Evolutionary conservation across 2,329 filamentous ascomycete genomes (phyloP).

Genomic region (Pseudohalonectria lignicola): DNA sequence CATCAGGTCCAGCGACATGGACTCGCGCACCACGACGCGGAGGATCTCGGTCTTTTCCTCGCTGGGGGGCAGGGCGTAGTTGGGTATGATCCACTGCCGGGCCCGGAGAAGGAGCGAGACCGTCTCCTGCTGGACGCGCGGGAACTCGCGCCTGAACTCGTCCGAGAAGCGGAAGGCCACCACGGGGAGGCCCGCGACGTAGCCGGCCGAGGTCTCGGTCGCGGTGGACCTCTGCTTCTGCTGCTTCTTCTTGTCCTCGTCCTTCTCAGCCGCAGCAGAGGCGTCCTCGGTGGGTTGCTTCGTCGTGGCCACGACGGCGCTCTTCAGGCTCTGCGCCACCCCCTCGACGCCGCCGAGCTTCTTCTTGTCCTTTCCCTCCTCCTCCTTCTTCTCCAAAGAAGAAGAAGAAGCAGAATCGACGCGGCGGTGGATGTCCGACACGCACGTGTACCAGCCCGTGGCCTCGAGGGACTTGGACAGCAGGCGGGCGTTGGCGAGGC

Average conservation of each 20-base stretch:
- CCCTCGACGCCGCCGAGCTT: background rate
- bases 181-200: slow-evolving; percentile 55
- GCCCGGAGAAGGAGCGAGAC: slow-evolving; percentile 51
- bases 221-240: slow-evolving; percentile 5
- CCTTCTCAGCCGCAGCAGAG: background rate
- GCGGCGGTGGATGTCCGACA: slow-evolving; percentile 54
- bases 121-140: slow-evolving; percentile 52
- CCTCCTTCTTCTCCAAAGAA: slow-evolving; percentile 4
- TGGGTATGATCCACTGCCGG: slow-evolving; percentile 62
- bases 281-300: background rate
- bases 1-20: slow-evolving; percentile 56
- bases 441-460: slow-evolving; percentile 54
- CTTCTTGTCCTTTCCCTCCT: background rate
- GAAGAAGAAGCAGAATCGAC: slow-evolving; percentile 9
- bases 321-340: slow-evolving; percentile 19
- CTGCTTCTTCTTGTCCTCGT: background rate
- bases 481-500: slow-evolving; percentile 51
- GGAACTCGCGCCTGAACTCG: slow-evolving; percentile 47
- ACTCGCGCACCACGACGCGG: slow-evolving; percentile 56
- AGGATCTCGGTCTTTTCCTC: slow-evolving; percentile 54
- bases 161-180: slow-evolving; percentile 57
- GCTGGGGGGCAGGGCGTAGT: slow-evolving; percentile 54
- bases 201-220: slow-evolving; percentile 44
- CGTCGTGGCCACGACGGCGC: slow-evolving; percentile 15
- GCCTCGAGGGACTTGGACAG: slow-evolving; percentile 52